phyloP scores from a whole-genome alignment of 495 filamentous ascomycete species.

The Aspergillus biplanus region DNA sequence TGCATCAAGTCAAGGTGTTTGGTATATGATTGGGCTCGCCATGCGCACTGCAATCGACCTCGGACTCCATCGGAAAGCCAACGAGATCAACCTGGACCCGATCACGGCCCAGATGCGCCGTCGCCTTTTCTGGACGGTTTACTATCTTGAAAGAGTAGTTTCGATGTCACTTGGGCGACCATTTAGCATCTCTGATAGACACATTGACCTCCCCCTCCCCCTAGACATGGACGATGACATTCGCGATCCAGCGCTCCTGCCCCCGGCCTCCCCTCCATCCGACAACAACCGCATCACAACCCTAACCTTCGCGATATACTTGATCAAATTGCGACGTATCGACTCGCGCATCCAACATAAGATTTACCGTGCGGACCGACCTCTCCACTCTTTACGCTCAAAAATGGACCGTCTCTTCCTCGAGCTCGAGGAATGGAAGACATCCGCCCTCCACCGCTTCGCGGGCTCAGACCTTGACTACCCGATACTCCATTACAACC shows the following conservation, averaged over 20 bases:
- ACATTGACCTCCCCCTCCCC: slow-evolving; percentile 56
- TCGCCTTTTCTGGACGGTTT: slow-evolving; percentile 58
- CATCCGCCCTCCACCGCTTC: slow-evolving; percentile 44
- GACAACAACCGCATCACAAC: slow-evolving; percentile 42
- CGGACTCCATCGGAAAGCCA: slow-evolving; percentile 54
- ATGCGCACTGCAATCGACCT: slow-evolving; percentile 60
- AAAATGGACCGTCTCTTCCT: slow-evolving; percentile 55
- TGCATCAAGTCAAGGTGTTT: slow-evolving; percentile 56
- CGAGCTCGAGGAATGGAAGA: slow-evolving; percentile 56
- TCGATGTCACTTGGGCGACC: slow-evolving; percentile 56
- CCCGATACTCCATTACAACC: slow-evolving; percentile 55
- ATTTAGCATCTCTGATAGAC: slow-evolving; percentile 54
- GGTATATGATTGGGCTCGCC: slow-evolving; percentile 60
- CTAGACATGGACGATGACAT: slow-evolving; percentile 52
- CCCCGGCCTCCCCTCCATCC: slow-evolving; percentile 31
- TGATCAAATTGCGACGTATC: slow-evolving; percentile 53
- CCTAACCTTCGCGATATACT: slow-evolving; percentile 53
- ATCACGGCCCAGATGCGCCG: slow-evolving; percentile 53
- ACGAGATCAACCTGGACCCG: slow-evolving; percentile 49
- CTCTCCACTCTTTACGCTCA: slow-evolving; percentile 46
- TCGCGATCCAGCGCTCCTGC: slow-evolving; percentile 45
- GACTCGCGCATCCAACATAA: slow-evolving; percentile 59
- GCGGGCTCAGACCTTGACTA: slow-evolving; percentile 50
- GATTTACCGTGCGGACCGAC: slow-evolving; percentile 57
- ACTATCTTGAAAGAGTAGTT: slow-evolving; percentile 55